Evolutionary conservation across 192 early-diverging fungal species (phyloP), one percentile per base, ranked within the genome.

Genomic region (Backusella psychrophila): DNA sequence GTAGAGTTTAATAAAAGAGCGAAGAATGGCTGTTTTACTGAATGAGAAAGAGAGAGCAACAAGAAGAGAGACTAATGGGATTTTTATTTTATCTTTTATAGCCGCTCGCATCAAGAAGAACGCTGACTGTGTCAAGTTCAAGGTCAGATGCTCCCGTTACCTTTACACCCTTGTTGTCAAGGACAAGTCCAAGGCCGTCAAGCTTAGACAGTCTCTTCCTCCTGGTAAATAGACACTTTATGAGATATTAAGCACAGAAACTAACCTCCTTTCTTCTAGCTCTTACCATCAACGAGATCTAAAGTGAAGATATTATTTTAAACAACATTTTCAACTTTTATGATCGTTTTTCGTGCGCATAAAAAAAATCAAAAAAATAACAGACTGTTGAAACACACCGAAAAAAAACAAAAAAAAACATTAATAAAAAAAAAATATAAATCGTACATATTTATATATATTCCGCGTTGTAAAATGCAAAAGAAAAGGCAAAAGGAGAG

Each of bases 71-170:
- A 71, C 33, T 53, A 36, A 49, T 49, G 1, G 6, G 17, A 49
- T 49, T 34, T n/a, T 9, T 35, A 5, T 17, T 17, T 44, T 44
- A 1, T 44, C 4, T 11, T n/a, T 66, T 6, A 38, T 82, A 90
- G 87, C 92, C 81, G 92, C 96, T 76, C 93, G 92, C 85, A 95
- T 99, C 89, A 98, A 98, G 95, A 97, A 97, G 92, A 96, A 92
- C 90, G 93, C 88, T 82, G 89, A 88, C 81, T 84, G 91, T 81
- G 88, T 90, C 92, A 99, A 99, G 92, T 98, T 99, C 93, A 99
- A 99, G 95, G 93, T 99, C 78, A 91, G 98, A 86, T 97, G 98
- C 92, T 96, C 97, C 74, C 90, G 91, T 81, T 98, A 97, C 92
- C 91, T 99, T 80, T 99, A 99, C 91, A 99, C 98, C 72, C 91